phyloP scores from a whole-genome alignment of 2,329 filamentous ascomycete species.

The Microsporum audouinii region DNA sequence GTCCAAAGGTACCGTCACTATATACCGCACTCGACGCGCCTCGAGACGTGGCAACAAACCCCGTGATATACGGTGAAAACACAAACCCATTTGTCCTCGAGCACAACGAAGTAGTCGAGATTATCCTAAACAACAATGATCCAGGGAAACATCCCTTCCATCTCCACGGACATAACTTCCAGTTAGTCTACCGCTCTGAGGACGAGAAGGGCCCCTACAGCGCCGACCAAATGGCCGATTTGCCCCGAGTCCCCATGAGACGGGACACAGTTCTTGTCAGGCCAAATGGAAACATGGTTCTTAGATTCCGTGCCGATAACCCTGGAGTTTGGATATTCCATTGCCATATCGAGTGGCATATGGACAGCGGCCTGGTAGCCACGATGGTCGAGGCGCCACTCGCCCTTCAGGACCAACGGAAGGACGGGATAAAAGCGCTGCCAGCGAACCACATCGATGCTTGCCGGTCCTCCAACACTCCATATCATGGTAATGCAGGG shows the following conservation, averaged over 20 bases:
- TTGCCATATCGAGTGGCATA: constrained; percentile 41
- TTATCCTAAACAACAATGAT: constrained; percentile 10
- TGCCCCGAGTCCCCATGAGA: constrained; percentile 35
- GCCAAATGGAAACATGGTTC: constrained; percentile 41
- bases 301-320: constrained; percentile 43
- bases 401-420: constrained; percentile 4
- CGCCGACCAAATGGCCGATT: constrained; percentile 23
- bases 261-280: constrained; percentile 42
- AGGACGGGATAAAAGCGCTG: constrained; percentile 8
- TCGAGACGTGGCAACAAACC: constrained; percentile 5
- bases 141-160: constrained; percentile 12
- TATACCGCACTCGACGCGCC: constrained; percentile 9
- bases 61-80: constrained; percentile 8
- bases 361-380: constrained; percentile 41
- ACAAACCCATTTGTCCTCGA: constrained; percentile 9
- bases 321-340: constrained; percentile 38
- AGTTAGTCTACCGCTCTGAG: constrained; percentile 6
- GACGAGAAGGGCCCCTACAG: constrained; percentile 21
- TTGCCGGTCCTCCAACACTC: constrained; percentile 33
- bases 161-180: constrained; percentile 37
- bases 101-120: constrained; percentile 6
- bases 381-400: constrained; percentile 42
- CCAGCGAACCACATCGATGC: constrained; percentile 16
- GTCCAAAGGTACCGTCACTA: constrained; percentile 9
- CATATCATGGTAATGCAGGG: constrained; percentile 58